These are phyloP conservation scores for Colletotrichum lini DNA, from an alignment of 2,329 filamentous ascomycete genomes.

Conservation along the genomic window DNA sequence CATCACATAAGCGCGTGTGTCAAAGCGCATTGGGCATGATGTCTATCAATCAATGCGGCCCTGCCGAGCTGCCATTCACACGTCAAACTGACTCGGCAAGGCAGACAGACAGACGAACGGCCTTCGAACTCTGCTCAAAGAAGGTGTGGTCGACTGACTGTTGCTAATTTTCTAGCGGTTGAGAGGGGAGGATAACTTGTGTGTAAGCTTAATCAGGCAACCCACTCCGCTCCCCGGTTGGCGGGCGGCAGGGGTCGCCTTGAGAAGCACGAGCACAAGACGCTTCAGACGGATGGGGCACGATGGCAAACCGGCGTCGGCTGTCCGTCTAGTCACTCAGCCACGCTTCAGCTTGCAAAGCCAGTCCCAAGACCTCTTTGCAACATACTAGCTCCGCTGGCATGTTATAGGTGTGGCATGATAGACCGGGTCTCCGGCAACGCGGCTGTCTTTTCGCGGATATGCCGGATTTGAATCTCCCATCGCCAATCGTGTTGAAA, in stretches of 20 bases:
- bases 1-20: background rate
- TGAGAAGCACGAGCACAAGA: conserved; percentile 6
- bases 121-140: background rate
- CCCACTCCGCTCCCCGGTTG: conserved; percentile 17
- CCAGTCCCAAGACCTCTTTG: conserved; percentile 11
- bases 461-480: conserved; percentile 8
- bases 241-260: conserved; percentile 6
- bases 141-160: conserved; percentile 12
- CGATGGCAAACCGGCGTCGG: conserved; percentile 2
- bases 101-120: background rate
- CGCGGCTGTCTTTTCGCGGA: conserved; percentile 19
- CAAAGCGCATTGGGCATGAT: background rate
- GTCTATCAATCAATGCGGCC: conserved; percentile 13
- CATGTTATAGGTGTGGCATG: conserved; percentile 6
- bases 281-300: conserved; percentile 21
- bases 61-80: conserved; percentile 10
- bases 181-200: conserved; percentile 6
- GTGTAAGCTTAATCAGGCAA: conserved; percentile 39
- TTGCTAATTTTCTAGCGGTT: conserved; percentile 26
- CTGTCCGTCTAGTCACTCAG: conserved; percentile 25
- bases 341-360: conserved; percentile 37
- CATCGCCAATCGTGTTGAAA: background rate
- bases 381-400: conserved; percentile 2
- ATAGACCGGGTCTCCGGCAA: conserved; percentile 2
- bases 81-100: conserved; percentile 12